These are phyloP conservation scores for Fusarium irregulare DNA, from an alignment of 2,329 filamentous ascomycete genomes.

Conservation along the genomic window DNA sequence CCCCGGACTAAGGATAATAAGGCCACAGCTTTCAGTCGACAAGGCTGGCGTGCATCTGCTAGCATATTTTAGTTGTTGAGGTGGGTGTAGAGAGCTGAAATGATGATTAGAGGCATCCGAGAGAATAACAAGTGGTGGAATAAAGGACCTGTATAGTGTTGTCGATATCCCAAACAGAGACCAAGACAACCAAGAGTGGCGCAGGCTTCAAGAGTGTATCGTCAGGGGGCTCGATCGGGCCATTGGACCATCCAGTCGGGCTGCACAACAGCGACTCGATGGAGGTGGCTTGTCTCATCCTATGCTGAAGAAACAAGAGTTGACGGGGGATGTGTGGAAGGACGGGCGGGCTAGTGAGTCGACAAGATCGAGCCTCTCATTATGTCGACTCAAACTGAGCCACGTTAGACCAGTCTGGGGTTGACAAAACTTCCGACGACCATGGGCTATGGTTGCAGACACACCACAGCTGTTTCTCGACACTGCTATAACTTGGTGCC, in stretches of 20 bases:
- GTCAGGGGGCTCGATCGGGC: conserved; percentile 45
- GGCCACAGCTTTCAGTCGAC: conserved; percentile 42
- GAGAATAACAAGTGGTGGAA: conserved; percentile 27
- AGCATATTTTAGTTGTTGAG: conserved; percentile 14
- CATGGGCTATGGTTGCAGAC: conserved; percentile 38
- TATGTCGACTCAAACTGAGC: conserved; percentile 46
- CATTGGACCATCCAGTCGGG: conserved; percentile 45
- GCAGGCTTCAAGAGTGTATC: conserved; percentile 46
- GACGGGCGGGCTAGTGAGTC: conserved; percentile 46
- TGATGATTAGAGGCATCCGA: conserved; percentile 19
- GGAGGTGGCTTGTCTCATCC: conserved; percentile 48
- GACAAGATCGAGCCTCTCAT: conserved; percentile 39
- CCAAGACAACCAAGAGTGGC: conserved; percentile 45
- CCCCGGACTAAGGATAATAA: conserved; percentile 44
- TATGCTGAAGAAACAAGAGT: conserved; percentile 44
- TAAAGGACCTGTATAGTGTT: conserved; percentile 28
- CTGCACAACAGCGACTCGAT: conserved; percentile 43
- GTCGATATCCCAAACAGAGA: conserved; percentile 37
- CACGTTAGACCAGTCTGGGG: conserved; percentile 48
- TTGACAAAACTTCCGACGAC: conserved; percentile 47
- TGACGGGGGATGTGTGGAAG: conserved; percentile 38
- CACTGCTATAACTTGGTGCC: conserved; percentile 31
- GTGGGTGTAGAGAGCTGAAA: conserved; percentile 7
- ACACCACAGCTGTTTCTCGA: conserved; percentile 37
- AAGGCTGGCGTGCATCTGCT: conserved; percentile 35